Evolutionary conservation across 371 early-diverging fungal genomes (phyloP), one percentile per base, ranked within the genome.

Genomic region (Globomyces sp.): DNA sequence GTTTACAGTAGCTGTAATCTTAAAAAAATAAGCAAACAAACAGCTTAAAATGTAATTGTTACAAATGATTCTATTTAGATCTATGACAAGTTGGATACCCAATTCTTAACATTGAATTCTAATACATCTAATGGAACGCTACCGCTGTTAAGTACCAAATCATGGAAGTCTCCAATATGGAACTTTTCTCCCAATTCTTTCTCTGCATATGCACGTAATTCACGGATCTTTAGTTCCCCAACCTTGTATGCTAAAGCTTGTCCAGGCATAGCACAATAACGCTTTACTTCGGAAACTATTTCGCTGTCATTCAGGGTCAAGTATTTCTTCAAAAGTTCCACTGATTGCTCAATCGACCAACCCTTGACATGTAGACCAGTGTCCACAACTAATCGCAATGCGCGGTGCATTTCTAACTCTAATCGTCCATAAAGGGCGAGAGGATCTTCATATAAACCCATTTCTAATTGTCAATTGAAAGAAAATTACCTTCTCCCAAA

Each of bases 231-330:
- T 46, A 78, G 58, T 68, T 78, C 78, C 8, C 78, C 78, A 40
- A 76, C 53, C 67, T 78, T 78, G 71, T 78, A 78, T 1, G 74
- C 68, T 36, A 76, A 65, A 8, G 78, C 78, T 58, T 78, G 78
- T 3, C 76, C 78, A 13, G 78, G 78, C 51, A 74, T 72, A 44
- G 68, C 66, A n/a, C 65, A 67, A 66, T 78, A 78, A 37, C 78
- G 62, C 55, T 62, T 42, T 24, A 69, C 76, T 55, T 78, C 78
- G n/a, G 68, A 67, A 45, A 52, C 42, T 46, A 76, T 57, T 59
- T 72, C 74, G 10, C 58, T 68, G 2, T 72, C 58, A 4, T 70
- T 48, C 55, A 76, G 46, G n/a, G 70, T 53, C 10, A 73, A 46
- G 57, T 76, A 55, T 64, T 61, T 40, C 2, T 47, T 42, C 76